A percentile compares a stretch with the other conserved stretches of the same genome.
Evolutionary conservation across 371 early-diverging fungal species (phyloP).

Genomic region (Zychaea mexicana): DNA sequence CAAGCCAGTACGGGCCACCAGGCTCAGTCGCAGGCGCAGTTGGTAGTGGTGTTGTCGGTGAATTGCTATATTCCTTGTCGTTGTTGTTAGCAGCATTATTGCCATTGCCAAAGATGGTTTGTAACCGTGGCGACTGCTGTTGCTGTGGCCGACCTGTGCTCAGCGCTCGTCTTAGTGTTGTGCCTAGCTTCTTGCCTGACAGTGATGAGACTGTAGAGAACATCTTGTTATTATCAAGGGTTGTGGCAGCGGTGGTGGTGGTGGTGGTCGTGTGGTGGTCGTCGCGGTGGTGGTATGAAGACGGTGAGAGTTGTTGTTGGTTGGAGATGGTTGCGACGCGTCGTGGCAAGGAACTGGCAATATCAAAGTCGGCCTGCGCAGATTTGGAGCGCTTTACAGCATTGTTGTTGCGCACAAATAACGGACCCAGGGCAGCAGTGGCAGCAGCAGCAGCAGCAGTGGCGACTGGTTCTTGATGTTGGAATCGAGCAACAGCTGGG

Average conservation of each 20-base stretch:
- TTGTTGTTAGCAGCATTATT: background rate
- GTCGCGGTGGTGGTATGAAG: background rate
- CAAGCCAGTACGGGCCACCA: constrained; percentile 43
- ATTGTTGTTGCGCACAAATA: background rate
- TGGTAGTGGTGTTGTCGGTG: background rate
- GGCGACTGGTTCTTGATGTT: background rate
- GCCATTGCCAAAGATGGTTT: background rate
- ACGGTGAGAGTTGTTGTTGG: background rate
- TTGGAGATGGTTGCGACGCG: background rate
- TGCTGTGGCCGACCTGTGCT: background rate
- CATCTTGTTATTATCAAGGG: background rate
- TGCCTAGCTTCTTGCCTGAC: background rate
- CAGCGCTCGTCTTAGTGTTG: constrained; percentile 10
- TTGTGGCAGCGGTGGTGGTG: background rate
- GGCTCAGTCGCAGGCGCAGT: background rate
- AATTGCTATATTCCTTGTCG: no score
- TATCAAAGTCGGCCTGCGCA: background rate
- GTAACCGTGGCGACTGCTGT: background rate
- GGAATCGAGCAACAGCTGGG: background rate
- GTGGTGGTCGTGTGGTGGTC: background rate
- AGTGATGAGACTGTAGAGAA: background rate
- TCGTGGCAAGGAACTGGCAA: constrained; percentile 7
- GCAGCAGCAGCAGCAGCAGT: background rate
- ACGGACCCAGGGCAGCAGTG: background rate
- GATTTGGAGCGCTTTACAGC: constrained; percentile 11